These are phyloP conservation scores for Kuraishia ogatae DNA, from an alignment of 805 yeast genomes.

Conservation along the genomic window DNA sequence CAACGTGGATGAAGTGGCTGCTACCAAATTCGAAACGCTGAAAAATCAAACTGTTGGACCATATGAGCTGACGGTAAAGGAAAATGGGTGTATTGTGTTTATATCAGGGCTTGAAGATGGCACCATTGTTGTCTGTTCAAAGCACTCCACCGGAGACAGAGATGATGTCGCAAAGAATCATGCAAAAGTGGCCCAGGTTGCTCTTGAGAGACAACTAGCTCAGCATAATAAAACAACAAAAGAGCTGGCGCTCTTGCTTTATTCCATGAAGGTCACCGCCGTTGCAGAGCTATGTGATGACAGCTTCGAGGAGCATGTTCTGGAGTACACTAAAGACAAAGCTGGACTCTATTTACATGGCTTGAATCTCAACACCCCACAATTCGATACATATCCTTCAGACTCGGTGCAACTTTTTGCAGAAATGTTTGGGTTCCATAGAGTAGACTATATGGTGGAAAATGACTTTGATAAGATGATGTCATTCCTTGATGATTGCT, in stretches of 20 bases:
- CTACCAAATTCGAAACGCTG: conserved; percentile 43
- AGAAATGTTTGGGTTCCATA: conserved; percentile 56
- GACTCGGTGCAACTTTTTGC: conserved; percentile 55
- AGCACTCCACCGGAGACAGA: conserved; percentile 75
- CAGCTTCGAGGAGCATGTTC: conserved; percentile 84
- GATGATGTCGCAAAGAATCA: conserved; percentile 53
- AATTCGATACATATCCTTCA: conserved; percentile 60
- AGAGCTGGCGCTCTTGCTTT: conserved; percentile 50
- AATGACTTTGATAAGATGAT: conserved; percentile 32
- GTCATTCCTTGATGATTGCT: conserved; percentile 44
- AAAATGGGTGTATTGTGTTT: conserved; percentile 89
- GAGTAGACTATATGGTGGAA: conserved; percentile 38
- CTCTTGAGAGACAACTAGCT: conserved; percentile 45
- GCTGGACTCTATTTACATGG: conserved; percentile 93
- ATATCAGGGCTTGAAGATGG: conserved; percentile 74
- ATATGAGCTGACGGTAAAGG: conserved; percentile 71
- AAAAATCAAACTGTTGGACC: conserved; percentile 57
- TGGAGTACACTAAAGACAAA: conserved; percentile 54
- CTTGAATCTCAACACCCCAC: conserved; percentile 55
- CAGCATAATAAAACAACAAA: conserved; percentile 26
- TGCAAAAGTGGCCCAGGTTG: conserved; percentile 61
- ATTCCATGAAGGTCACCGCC: conserved; percentile 56
- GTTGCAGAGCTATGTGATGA: conserved; percentile 94
- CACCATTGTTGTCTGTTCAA: conserved; percentile 77
- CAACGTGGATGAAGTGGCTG: conserved; percentile 58